Percentiles rank a stretch among this genome's conserved stretches.
These are phyloP conservation scores for Corylus avellana DNA, from an alignment of 306 rosid genomes.

Conservation along the genomic window DNA sequence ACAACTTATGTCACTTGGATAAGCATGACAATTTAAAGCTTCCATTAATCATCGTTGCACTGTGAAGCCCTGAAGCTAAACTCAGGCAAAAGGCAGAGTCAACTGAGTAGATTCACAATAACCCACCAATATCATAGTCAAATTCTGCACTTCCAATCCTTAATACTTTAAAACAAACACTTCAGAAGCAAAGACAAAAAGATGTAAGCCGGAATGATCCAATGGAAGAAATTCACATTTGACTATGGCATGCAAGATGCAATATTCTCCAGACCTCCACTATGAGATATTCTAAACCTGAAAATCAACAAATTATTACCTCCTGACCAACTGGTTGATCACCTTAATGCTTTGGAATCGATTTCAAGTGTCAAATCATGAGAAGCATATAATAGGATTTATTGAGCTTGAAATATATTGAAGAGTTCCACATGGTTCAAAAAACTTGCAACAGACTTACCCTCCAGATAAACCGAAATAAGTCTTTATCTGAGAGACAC, in stretches of 20 bases:
- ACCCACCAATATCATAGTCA: background rate
- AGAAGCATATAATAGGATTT: background rate
- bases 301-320: background rate
- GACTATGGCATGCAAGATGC: background rate
- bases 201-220: background rate
- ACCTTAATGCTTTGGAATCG: background rate
- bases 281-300: background rate
- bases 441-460: slow-evolving; percentile 40
- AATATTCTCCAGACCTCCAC: background rate
- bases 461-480: slow-evolving; percentile 98
- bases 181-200: background rate
- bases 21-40: slow-evolving; percentile 6
- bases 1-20: background rate
- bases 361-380: background rate
- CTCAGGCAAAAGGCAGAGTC: background rate
- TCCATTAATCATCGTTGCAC: background rate
- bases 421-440: background rate
- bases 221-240: background rate
- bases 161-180: background rate
- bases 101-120: background rate
- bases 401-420: background rate
- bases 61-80: background rate
- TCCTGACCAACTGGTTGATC: background rate
- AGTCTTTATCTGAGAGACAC: slow-evolving; percentile 80
- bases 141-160: background rate